Percentiles rank a stretch among this genome's conserved stretches.
Evolutionary conservation across 768 basidiomycete species (phyloP).

Genomic region (Rhizopogon roseolus): DNA sequence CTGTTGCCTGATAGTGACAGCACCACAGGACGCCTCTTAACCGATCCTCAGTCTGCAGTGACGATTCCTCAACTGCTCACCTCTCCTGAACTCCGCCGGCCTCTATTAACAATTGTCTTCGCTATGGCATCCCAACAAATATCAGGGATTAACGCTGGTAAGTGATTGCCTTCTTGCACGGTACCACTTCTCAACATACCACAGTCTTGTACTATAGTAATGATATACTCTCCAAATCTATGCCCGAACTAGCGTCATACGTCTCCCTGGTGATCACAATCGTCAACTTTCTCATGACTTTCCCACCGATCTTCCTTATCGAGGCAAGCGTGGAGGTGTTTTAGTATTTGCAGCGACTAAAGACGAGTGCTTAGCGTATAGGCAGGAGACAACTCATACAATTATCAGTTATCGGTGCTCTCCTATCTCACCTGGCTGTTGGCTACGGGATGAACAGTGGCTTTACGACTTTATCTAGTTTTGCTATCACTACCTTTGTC

Average conservation of each 20-base stretch:
- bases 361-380: slow-evolving; percentile 44
- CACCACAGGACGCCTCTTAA: slow-evolving; percentile 10
- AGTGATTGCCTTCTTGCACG: slow-evolving; percentile 2
- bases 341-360: slow-evolving; percentile 2
- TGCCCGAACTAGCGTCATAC: slow-evolving; percentile 77
- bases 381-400: slow-evolving; percentile 70
- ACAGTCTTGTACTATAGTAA: slow-evolving; percentile 90
- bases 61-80: slow-evolving; percentile 51
- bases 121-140: slow-evolving; percentile 78
- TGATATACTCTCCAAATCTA: slow-evolving; percentile 72
- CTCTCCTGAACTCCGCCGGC: slow-evolving; percentile 50
- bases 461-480: slow-evolving; percentile 55
- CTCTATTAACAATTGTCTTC: slow-evolving; percentile 61
- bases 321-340: slow-evolving; percentile 44
- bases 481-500: slow-evolving; percentile 76
- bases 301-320: slow-evolving; percentile 83
- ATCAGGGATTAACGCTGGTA: slow-evolving; percentile 79
- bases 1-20: slow-evolving; percentile 19
- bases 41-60: slow-evolving; percentile 29
- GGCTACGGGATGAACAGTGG: slow-evolving; percentile 68
- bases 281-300: slow-evolving; percentile 71
- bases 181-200: neutral
- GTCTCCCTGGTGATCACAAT: slow-evolving; percentile 81
- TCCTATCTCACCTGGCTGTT: slow-evolving; percentile 59
- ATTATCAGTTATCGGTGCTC: slow-evolving; percentile 60